Base-by-base conservation (phyloP, 306 rosid species). In the Pterocarpus santalinus region DNA sequence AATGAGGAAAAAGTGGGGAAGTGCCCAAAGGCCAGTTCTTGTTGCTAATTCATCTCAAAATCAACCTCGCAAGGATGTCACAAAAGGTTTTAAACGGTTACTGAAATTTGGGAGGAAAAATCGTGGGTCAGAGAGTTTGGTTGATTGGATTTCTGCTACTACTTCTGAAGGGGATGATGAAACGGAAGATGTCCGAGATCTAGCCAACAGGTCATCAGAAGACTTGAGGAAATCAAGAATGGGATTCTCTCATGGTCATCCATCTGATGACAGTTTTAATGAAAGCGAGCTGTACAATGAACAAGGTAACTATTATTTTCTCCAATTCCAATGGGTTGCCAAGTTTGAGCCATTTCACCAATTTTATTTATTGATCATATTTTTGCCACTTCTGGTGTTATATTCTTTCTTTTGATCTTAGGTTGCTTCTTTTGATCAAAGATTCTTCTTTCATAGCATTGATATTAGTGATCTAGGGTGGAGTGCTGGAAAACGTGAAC, bases 121-220 rank as follows among this genome's bases (percentile, higher is more conserved):
- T 75, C 98, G 97, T n/a, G 99, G 97, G 74, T 85, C 97, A 4
- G 99, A 96, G 72, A 91, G 82, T 83, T 85, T 85, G 80, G 89
- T 76, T 53, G 99, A 96, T 81, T 96, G 99, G 98, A 87, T 96
- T 68, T 96, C 99, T 73, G 99, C 91, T 62, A 94, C 99, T n/a
- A 96, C 99, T 75, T 96, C 99, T 64, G 99, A 96, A 83, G 99
- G 99, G 79, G 99, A 96, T 70, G 99, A 96, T 88, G 98, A 96
- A 76, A 84, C 89, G 11, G 99, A 96, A 86, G 99, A 96, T 78
- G 91, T 94, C 52, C 92, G 95, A 67, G 99, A 96, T 92, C 90
- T 74, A 72, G 95, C 94, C 79, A 92, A 90, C 60, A 85, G 92
- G 77, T 94, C 94, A 65, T 94, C 91, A 38, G 99, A 96, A 81